These are phyloP conservation scores for Ceratocystis destructans DNA, from an alignment of 2,329 filamentous ascomycete species.

Conservation along the genomic window DNA sequence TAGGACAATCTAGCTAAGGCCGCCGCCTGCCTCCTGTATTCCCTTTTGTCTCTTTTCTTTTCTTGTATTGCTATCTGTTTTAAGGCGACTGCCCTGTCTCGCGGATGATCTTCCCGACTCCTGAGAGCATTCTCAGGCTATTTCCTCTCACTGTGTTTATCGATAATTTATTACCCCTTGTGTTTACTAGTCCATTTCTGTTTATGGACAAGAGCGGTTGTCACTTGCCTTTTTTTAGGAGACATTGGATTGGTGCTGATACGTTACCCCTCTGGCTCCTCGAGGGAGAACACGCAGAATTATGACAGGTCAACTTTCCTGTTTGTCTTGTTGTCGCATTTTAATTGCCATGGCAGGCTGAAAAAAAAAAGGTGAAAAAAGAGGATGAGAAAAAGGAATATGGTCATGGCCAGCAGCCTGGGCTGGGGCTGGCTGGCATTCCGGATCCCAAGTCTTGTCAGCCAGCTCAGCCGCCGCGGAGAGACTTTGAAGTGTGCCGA, in stretches of 20 bases:
- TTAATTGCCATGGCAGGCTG: too few relatives aligned
- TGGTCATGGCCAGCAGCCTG: not conserved
- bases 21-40: too few relatives aligned
- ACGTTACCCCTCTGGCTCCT: not conserved
- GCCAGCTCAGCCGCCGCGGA: not conserved
- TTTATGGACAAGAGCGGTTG: not conserved
- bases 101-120: not conserved
- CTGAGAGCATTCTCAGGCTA: not conserved
- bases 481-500: not conserved
- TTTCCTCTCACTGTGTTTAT: not conserved
- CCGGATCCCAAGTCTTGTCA: not conserved
- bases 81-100: not conserved
- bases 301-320: slow-evolving; percentile 2
- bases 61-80: not conserved
- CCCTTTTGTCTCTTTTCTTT: not conserved
- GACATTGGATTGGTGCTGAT: not conserved
- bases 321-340: not conserved
- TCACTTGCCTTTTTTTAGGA: not conserved
- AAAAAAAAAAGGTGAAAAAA: not conserved
- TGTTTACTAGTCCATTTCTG: not conserved
- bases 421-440: not conserved
- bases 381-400: not conserved
- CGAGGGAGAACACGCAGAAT: not conserved
- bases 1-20: too few relatives aligned
- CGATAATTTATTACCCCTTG: not conserved